These are phyloP conservation scores for Deakozyma indianensis DNA, from an alignment of 805 yeast genomes.

Conservation along the genomic window DNA sequence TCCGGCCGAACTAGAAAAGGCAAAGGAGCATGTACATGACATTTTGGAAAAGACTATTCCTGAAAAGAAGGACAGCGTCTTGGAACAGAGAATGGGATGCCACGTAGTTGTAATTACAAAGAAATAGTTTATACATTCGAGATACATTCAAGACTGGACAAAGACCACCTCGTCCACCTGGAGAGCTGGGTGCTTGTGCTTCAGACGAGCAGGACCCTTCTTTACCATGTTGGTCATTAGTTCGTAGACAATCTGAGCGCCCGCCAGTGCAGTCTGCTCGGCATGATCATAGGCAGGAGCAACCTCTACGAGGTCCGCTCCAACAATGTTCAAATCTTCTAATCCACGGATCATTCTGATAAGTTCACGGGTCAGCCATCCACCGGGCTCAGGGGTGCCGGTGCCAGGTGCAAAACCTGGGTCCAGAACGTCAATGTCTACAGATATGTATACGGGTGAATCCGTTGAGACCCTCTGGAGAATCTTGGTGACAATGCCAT, in stretches of 20 bases:
- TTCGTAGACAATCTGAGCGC: constrained; percentile 55
- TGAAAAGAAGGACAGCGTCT: not conserved
- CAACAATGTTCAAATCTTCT: constrained; percentile 46
- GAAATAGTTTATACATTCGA: no score
- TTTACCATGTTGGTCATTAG: constrained; percentile 62
- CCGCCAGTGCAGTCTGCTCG: constrained; percentile 49
- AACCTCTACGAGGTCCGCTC: constrained; percentile 68
- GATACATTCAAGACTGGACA: not conserved
- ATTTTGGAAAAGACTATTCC: constrained; percentile 13
- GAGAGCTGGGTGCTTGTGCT: not conserved
- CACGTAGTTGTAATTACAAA: constrained; percentile 15
- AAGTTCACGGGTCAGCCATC: constrained; percentile 54
- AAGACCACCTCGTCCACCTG: not conserved
- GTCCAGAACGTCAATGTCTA: constrained; percentile 63
- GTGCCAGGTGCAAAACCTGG: constrained; percentile 68
- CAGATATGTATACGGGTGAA: constrained; percentile 58
- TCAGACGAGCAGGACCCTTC: constrained; percentile 25
- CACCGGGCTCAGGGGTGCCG: constrained; percentile 69
- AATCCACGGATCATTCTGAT: constrained; percentile 44
- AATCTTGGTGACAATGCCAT: constrained; percentile 42
- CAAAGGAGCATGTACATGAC: constrained; percentile 22
- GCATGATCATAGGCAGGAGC: constrained; percentile 51
- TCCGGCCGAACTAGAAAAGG: constrained; percentile 22
- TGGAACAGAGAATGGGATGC: constrained; percentile 12
- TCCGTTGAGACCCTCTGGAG: constrained; percentile 41